Conservation (phyloP, 306 rosid species). For the Prunus campanulata region DNA sequence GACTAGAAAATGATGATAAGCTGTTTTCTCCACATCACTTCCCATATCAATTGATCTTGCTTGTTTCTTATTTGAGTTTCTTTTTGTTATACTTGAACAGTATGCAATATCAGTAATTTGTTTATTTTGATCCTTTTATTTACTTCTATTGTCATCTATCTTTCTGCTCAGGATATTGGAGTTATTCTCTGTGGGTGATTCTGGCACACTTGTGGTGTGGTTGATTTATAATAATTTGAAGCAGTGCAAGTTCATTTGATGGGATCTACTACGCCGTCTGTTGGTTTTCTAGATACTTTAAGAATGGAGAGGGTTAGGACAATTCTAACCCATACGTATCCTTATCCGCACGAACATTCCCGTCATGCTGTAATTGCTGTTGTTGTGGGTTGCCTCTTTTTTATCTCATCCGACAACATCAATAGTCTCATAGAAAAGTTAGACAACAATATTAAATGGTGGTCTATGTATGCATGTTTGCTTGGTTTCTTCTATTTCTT, state of each 20-base stretch:
- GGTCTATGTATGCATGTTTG: constrained; percentile 91
- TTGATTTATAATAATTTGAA: constrained; percentile 26
- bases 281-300: constrained; percentile 65
- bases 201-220: constrained; percentile 23
- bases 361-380: constrained; percentile 97
- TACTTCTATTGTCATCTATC: neutral
- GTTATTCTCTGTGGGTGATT: constrained; percentile 23
- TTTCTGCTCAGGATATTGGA: constrained; percentile 41
- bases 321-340: constrained; percentile 72
- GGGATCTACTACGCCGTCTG: constrained; percentile 57
- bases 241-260: constrained; percentile 24
- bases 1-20: neutral
- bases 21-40: neutral
- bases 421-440: constrained; percentile 86
- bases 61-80: neutral
- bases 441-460: constrained; percentile 93
- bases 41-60: neutral
- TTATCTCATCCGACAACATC: constrained; percentile 94
- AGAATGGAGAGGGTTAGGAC: constrained; percentile 95
- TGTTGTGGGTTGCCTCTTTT: constrained; percentile 87
- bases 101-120: neutral
- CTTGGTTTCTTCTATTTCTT: constrained; percentile 96
- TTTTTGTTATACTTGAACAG: neutral
- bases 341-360: constrained; percentile 96
- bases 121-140: neutral